Evolutionary conservation across 352 stramenopile species (phyloP), one percentile per base, ranked within the genome.

Genomic region (Globisporangium recalcitrans): DNA sequence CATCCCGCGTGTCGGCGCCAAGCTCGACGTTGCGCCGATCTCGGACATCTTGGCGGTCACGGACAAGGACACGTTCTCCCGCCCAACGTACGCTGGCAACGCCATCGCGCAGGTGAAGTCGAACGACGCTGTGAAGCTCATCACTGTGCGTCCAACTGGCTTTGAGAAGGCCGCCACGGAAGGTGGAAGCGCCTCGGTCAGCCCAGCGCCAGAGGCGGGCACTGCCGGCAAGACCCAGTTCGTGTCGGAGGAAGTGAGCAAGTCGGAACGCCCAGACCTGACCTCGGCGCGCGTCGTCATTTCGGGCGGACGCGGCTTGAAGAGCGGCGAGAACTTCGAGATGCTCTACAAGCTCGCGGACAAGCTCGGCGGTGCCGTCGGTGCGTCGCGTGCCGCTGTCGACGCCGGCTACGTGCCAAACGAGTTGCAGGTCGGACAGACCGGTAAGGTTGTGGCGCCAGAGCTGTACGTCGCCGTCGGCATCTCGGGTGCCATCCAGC

Each of bases 401-500:
- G 98, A 99, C 77, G 97, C 97, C 7, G 97, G 97, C 40, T 99
- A 97, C 67, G 96, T 98, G 49, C 94, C 97, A 7, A 99, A 99
- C 79, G 97, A 99, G 75, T 83, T 98, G 67, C 97, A 99, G 86
- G 96, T 99, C 42, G 98, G 98, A 53, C 98, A 99, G 80, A 99
- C 97, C 6, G 97, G 97, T 52, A 99, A 99, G 82, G 94, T 99
- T 32, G 96, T 99, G 3, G 96, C 97, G 22, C 97, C 97, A 19
- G 91, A 99, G 68, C 80, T 99, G 46, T 99, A 99, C 67, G 94
- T 99, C 65, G 96, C 95, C 13, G 87, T 87, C 31, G 97, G 97
- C 69, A 99, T 99, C 76, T 98, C 90, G 16, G 97, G 98, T 31
- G 97, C 98, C 19, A 99, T 99, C 80, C 98, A 99, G 85, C 98